Evolutionary conservation across 2,329 filamentous ascomycete genomes (phyloP).

Genomic region (Colletotrichum cuscutae): DNA sequence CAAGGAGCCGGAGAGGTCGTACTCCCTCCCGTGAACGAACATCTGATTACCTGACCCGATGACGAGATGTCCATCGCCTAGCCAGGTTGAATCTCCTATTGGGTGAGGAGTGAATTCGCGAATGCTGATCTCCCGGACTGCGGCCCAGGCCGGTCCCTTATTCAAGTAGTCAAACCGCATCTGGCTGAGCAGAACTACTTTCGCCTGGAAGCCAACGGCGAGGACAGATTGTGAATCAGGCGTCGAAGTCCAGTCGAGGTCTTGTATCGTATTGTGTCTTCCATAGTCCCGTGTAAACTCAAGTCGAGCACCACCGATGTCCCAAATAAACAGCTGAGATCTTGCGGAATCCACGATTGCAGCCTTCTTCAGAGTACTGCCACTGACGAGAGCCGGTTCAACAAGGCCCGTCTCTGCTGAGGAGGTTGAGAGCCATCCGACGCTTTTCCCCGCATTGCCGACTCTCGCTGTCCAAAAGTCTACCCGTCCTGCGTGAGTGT

Average conservation of each 20-base stretch:
- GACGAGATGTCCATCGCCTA: slow-evolving; percentile 84
- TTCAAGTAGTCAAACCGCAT: slow-evolving; percentile 93
- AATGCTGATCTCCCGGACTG: slow-evolving; percentile 84
- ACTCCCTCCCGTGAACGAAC: slow-evolving; percentile 83
- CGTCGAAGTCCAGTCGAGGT: slow-evolving; percentile 94
- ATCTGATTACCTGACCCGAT: slow-evolving; percentile 93
- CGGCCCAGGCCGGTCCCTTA: slow-evolving; percentile 88
- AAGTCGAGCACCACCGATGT: slow-evolving; percentile 81
- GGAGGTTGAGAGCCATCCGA: slow-evolving; percentile 87
- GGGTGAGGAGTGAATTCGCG: slow-evolving; percentile 86
- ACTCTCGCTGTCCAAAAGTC: slow-evolving; percentile 88
- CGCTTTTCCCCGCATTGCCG: slow-evolving; percentile 64
- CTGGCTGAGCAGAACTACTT: slow-evolving; percentile 84
- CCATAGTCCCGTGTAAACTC: slow-evolving; percentile 84
- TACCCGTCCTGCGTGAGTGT: slow-evolving; percentile 78
- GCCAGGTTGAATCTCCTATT: slow-evolving; percentile 93
- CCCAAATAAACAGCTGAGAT: slow-evolving; percentile 89
- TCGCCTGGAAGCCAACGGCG: slow-evolving; percentile 91
- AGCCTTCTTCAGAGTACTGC: slow-evolving; percentile 87
- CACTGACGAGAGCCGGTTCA: slow-evolving; percentile 82
- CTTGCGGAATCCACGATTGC: slow-evolving; percentile 81
- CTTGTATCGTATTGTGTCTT: slow-evolving; percentile 78
- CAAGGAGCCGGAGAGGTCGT: slow-evolving; percentile 71
- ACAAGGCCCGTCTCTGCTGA: slow-evolving; percentile 81
- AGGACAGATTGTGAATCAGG: slow-evolving; percentile 89